Base-by-base conservation (phyloP, 1,284 basidiomycete genomes). In the Puccinia novopanici region DNA sequence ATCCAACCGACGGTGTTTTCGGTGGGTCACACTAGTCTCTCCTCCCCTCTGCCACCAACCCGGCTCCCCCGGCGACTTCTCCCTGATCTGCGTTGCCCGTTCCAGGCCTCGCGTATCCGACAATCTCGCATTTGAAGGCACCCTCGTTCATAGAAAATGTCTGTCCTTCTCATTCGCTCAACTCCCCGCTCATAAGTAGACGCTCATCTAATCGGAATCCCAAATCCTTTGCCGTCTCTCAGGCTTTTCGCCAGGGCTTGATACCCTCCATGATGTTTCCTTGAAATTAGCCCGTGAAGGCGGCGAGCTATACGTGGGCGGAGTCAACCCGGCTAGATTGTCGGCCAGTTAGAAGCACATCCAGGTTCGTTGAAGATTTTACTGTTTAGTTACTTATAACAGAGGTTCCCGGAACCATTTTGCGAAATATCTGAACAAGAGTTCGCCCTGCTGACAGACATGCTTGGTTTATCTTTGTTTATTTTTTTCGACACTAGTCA, bases 41-140 rank as follows among this genome's bases (percentile, higher is more conserved):
- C 34, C 34, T 34, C 34, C n/a, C n/a, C n/a, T n/a, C n/a, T n/a
- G n/a, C n/a, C n/a, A n/a, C n/a, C n/a, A n/a, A n/a, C n/a, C n/a
- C n/a, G n/a, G n/a, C n/a, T n/a, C n/a, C n/a, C n/a, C n/a, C n/a
- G n/a, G 34, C 34, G 34, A 34, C 4, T 34, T 48, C 45, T 48
- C 17, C 10, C 12, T 48, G 8, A 19, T 3, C 19, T 19, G 5
- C 15, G 19, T 59, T 42, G 52, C 34, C 30, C 1, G 54, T 19
- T 59, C 19, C 40, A 78, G 76, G 76, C 57, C 55, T 78, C 34
- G 76, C 76, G 27, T 78, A 78, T 61, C 76, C 76, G 55, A 40
- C 37, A 42, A 78, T 78, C 6, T 78, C 76, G 3, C 76, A 78
- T 71, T 61, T 78, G 22, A 52, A 70, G 12, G 37, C 65, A 22